Percentiles rank a stretch among this genome's conserved stretches.
Conservation (phyloP, 169 alveolate species). For the Eimeria falciformis region DNA sequence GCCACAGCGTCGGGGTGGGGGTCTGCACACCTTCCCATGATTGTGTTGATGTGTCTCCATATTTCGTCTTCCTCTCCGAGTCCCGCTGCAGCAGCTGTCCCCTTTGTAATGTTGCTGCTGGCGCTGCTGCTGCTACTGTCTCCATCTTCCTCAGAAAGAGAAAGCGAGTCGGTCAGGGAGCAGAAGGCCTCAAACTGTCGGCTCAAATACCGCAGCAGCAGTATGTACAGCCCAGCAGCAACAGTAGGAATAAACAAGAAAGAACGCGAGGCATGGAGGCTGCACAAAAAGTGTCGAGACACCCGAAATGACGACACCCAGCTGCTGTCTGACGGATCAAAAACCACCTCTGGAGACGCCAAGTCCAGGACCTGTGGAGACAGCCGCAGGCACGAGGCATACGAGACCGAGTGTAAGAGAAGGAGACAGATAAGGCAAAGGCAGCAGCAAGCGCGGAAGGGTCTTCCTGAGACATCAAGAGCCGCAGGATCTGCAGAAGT, state of each 20-base stretch:
- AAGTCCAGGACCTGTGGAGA: slow-evolving; percentile 54
- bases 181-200: slow-evolving; percentile 80
- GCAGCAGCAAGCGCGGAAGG: background rate
- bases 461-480: too few relatives aligned
- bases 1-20: slow-evolving; percentile 86
- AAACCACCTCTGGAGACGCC: slow-evolving; percentile 62
- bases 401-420: background rate
- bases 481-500: background rate
- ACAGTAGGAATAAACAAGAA: slow-evolving; percentile 81
- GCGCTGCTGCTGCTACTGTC: background rate
- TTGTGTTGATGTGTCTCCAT: slow-evolving; percentile 75
- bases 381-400: background rate
- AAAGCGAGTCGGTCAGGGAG: slow-evolving; percentile 59
- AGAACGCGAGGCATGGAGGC: slow-evolving; percentile 81
- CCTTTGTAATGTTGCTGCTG: background rate
- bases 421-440: background rate
- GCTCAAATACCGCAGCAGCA: slow-evolving; percentile 80
- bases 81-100: background rate
- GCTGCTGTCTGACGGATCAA: slow-evolving; percentile 34
- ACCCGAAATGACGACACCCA: slow-evolving; percentile 57
- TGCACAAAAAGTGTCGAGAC: slow-evolving; percentile 80
- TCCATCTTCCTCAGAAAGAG: slow-evolving; percentile 43
- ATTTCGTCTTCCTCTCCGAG: slow-evolving; percentile 79
- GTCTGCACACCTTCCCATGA: slow-evolving; percentile 70
- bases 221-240: slow-evolving; percentile 81